Evolutionary conservation across 306 rosid genomes (phyloP).

Genomic region (Biancaea sappan): DNA sequence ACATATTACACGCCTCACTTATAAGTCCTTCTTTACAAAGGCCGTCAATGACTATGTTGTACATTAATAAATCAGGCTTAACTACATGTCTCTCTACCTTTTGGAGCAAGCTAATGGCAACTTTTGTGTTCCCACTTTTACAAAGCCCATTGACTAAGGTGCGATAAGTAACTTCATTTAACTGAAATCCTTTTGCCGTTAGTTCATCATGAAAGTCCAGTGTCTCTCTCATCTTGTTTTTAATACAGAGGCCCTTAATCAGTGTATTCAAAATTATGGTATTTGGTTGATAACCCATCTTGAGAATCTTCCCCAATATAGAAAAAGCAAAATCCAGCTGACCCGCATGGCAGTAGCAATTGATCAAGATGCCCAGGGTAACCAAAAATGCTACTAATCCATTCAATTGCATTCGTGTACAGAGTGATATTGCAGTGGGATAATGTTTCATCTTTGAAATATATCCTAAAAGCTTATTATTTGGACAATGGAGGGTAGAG

Average conservation of each 20-base stretch:
- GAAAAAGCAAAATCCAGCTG: neutral
- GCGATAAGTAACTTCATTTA: neutral
- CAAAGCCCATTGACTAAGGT: neutral
- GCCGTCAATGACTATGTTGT: neutral
- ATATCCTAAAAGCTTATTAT: neutral
- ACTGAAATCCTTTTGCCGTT: neutral
- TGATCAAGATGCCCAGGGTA: neutral
- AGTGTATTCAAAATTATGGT: neutral
- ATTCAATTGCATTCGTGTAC: neutral
- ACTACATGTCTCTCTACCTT: neutral
- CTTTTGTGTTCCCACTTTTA: neutral
- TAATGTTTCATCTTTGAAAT: neutral
- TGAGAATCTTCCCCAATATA: neutral
- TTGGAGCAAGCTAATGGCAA: neutral
- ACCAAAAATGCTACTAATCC: neutral
- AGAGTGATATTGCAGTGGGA: neutral
- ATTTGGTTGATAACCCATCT: neutral
- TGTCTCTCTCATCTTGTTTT: neutral
- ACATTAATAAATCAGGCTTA: neutral
- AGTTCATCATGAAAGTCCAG: neutral
- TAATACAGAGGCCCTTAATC: neutral
- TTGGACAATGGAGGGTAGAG: neutral
- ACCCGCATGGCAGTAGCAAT: neutral
- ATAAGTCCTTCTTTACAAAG: neutral
- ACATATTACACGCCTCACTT: neutral